phyloP scores from a whole-genome alignment of 495 filamentous ascomycete species.

The Podospora didyma region DNA sequence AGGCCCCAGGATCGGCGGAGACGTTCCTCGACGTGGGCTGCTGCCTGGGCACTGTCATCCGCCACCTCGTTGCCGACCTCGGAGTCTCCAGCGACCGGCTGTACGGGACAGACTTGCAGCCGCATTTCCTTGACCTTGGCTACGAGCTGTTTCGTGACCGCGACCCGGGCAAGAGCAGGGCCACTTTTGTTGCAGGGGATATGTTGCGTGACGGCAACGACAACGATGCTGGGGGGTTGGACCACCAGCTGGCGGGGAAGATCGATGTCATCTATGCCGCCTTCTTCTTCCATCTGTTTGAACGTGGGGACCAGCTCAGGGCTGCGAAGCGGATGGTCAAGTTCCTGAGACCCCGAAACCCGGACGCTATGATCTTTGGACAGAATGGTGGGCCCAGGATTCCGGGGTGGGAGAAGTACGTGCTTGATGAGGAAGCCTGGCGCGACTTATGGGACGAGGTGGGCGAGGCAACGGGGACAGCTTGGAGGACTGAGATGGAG shows the following conservation, averaged over 20 bases:
- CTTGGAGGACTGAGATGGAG: conserved; percentile 10
- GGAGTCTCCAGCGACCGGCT: conserved; percentile 29
- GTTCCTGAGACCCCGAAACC: conserved; percentile 28
- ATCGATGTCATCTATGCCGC: conserved; percentile 42
- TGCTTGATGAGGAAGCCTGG: conserved; percentile 4
- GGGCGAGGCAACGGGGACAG: conserved; percentile 5
- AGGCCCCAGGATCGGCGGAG: conserved; percentile 25
- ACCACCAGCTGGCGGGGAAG: conserved; percentile 19
- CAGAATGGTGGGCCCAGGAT: conserved; percentile 8
- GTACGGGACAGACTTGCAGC: conserved; percentile 40
- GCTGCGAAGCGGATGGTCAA: conserved; percentile 31
- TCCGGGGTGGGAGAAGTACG: conserved; percentile 11
- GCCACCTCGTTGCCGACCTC: conserved; percentile 39
- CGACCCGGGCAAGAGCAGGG: conserved; percentile 9
- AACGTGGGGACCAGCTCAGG: conserved; percentile 33
- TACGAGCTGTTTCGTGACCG: conserved; percentile 34
- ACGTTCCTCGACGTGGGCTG: conserved; percentile 46
- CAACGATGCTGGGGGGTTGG: conserved; percentile 9
- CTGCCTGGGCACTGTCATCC: conserved; percentile 45
- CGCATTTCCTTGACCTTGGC: conserved; percentile 41
- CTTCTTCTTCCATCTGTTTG: conserved; percentile 44
- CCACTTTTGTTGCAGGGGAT: conserved; percentile 30
- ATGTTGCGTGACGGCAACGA: conserved; percentile 16
- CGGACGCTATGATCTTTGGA: conserved; percentile 36
- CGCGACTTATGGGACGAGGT: conserved; percentile 6